A percentile compares a stretch with the other conserved stretches of the same genome.
Conservation (phyloP, 371 early-diverging fungal genomes). For the Blakeslea trispora region DNA sequence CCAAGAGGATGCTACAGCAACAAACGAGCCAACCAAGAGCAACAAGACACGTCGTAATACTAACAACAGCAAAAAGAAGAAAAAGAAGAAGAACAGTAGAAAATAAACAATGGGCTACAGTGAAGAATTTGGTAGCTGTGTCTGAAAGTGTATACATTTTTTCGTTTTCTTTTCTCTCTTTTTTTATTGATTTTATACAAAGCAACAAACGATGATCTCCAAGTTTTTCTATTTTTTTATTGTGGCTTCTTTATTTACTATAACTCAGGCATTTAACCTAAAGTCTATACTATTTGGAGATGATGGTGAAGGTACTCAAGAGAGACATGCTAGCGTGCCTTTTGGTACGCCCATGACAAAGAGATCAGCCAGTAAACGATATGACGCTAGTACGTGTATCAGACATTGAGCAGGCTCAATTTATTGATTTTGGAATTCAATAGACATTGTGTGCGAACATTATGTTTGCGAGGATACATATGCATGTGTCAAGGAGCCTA, state of each 20-base stretch:
- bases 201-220: not conserved
- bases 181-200: not conserved
- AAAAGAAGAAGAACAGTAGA: not conserved
- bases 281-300: slow-evolving; percentile 8
- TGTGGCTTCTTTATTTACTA: not conserved
- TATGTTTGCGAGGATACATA: slow-evolving; percentile 22
- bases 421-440: slow-evolving; percentile 3
- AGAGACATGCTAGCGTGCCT: not conserved
- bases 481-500: slow-evolving; percentile 20
- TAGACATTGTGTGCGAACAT: slow-evolving; percentile 18
- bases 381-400: no score
- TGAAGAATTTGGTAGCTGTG: no score
- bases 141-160: no score
- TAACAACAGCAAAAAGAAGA: not conserved
- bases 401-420: no score
- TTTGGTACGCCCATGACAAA: not conserved
- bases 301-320: not conserved
- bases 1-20: not conserved
- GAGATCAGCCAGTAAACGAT: no score
- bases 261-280: slow-evolving; percentile 1
- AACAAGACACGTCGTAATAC: not conserved
- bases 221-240: not conserved
- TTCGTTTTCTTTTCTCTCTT: no score
- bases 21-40: not conserved
- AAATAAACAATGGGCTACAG: not conserved